A percentile compares a stretch with the other conserved stretches of the same genome.
Evolutionary conservation across 305 asterid species (phyloP).

Genomic region (Nicotiana rustica): DNA sequence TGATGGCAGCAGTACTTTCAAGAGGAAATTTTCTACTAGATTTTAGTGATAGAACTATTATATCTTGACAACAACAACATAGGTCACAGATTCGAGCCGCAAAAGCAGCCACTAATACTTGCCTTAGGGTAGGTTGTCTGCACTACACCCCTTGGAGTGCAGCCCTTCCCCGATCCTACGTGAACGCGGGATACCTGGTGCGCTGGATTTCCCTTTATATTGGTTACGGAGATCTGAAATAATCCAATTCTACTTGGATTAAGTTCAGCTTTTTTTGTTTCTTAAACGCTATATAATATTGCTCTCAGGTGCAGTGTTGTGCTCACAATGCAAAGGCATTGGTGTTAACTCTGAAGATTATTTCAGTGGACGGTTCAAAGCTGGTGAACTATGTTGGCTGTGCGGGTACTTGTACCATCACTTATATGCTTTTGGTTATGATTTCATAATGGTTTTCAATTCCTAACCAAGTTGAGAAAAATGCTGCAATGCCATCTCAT

Average conservation of each 20-base stretch:
- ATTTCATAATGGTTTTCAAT: neutral
- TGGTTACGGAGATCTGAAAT: neutral
- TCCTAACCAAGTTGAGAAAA: neutral
- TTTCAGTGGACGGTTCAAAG: conserved; percentile 85
- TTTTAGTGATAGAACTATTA: neutral
- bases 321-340: conserved; percentile 74
- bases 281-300: neutral
- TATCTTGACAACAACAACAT: neutral
- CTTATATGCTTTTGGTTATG: neutral
- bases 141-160: too few species aligned
- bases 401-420: conserved; percentile 63
- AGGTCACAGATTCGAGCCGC: too few species aligned
- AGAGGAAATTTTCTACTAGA: neutral
- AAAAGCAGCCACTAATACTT: too few species aligned
- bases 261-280: conserved; percentile 15
- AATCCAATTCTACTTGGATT: conserved; percentile 6
- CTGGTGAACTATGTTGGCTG: conserved; percentile 87
- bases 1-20: neutral
- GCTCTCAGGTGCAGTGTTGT: conserved; percentile 52
- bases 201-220: too few species aligned
- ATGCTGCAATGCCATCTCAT: neutral
- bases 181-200: too few species aligned
- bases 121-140: too few species aligned
- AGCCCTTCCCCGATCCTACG: too few species aligned
- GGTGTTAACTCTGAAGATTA: conserved; percentile 79